phyloP scores from a whole-genome alignment of 805 yeast genomes.

The Wickerhamiella nectarea region DNA sequence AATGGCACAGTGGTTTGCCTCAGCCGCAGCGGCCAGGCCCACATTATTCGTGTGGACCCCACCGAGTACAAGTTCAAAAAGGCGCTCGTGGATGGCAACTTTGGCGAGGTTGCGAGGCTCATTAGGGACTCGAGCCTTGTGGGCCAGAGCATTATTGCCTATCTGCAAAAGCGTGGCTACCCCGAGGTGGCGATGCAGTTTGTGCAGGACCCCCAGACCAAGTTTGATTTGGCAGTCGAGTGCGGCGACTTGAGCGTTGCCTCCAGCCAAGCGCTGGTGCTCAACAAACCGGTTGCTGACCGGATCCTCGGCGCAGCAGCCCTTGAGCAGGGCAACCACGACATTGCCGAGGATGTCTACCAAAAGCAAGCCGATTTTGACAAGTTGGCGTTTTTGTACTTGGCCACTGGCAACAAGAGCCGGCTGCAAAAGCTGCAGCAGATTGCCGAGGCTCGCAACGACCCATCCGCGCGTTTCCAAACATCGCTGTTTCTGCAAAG shows the following conservation, averaged over 20 bases:
- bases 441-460: constrained; percentile 82
- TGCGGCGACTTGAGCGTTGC: constrained; percentile 83
- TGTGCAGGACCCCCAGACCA: constrained; percentile 89
- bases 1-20: constrained; percentile 67
- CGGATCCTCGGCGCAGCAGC: constrained; percentile 76
- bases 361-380: constrained; percentile 82
- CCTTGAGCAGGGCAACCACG: constrained; percentile 73
- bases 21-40: constrained; percentile 74
- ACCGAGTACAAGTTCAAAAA: constrained; percentile 94
- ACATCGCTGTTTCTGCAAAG: constrained; percentile 69
- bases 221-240: constrained; percentile 90
- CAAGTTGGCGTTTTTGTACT: constrained; percentile 76
- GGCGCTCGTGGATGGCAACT: constrained; percentile 79
- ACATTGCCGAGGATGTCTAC: constrained; percentile 71
- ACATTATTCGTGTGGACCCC: constrained; percentile 70
- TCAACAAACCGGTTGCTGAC: constrained; percentile 63
- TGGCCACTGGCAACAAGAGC: constrained; percentile 65
- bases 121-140: constrained; percentile 82
- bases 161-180: constrained; percentile 85
- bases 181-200: constrained; percentile 97
- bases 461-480: constrained; percentile 64
- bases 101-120: constrained; percentile 79
- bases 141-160: constrained; percentile 93
- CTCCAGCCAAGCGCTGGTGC: constrained; percentile 68
- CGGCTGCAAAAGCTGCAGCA: constrained; percentile 73